These are phyloP conservation scores for Scolecobasidium constrictum DNA, from an alignment of 2,329 filamentous ascomycete species.

Conservation along the genomic window DNA sequence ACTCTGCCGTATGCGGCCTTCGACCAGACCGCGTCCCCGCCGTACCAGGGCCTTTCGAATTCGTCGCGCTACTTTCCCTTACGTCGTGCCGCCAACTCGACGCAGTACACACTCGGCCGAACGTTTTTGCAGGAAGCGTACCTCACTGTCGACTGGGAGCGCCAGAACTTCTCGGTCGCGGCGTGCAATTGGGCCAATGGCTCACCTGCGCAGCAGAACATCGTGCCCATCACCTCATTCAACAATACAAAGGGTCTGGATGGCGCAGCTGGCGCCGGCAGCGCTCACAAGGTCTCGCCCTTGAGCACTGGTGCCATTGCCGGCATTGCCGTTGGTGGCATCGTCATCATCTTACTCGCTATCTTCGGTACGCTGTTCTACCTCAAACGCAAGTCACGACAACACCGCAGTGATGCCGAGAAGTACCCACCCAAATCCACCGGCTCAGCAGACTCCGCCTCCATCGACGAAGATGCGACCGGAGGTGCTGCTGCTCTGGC, in stretches of 20 bases:
- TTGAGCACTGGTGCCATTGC: slow-evolving; percentile 29
- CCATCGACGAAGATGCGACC: slow-evolving; percentile 10
- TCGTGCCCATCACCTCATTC: slow-evolving; percentile 23
- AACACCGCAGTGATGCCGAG: not conserved
- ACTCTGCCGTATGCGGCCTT: slow-evolving; percentile 39
- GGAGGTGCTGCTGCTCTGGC: not conserved
- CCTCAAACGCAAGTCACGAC: slow-evolving; percentile 17
- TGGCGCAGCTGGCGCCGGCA: not conserved
- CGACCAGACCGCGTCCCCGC: slow-evolving; percentile 32
- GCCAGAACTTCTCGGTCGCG: slow-evolving; percentile 34
- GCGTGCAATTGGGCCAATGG: slow-evolving; percentile 24
- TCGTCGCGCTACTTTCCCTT: slow-evolving; percentile 58
- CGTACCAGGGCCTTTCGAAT: slow-evolving; percentile 46
- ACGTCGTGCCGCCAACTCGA: slow-evolving; percentile 41
- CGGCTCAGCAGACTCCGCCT: slow-evolving; percentile 13
- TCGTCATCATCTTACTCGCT: slow-evolving; percentile 22
- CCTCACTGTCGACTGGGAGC: slow-evolving; percentile 37
- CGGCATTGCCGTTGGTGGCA: slow-evolving; percentile 32
- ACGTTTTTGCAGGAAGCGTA: slow-evolving; percentile 60
- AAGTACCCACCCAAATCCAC: slow-evolving; percentile 3
- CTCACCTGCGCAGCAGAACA: slow-evolving; percentile 11
- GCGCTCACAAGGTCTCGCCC: slow-evolving; percentile 1
- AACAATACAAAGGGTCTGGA: slow-evolving; percentile 13
- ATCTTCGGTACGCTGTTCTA: slow-evolving; percentile 21
- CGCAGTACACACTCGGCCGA: slow-evolving; percentile 52